phyloP scores from a whole-genome alignment of 176 grass and related monocot species.

The Neostapfia colusana region DNA sequence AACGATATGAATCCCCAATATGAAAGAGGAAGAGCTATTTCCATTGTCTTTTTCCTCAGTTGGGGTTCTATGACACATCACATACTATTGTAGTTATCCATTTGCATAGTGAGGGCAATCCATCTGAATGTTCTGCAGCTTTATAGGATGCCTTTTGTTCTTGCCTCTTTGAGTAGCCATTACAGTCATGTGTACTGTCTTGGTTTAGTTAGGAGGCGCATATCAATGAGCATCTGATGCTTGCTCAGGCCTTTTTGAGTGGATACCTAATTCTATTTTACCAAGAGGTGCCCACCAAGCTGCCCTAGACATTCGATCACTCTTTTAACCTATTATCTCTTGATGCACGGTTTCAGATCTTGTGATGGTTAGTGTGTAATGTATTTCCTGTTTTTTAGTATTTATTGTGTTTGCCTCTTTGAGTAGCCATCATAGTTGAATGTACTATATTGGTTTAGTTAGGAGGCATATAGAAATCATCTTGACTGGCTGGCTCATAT shows the following conservation, averaged over 20 bases:
- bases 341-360: neutral
- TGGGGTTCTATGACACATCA: conserved; percentile 18
- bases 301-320: conserved; percentile 1
- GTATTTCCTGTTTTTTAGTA: too few relatives aligned
- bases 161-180: conserved; percentile 41
- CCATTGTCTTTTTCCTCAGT: neutral
- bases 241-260: conserved; percentile 39
- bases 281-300: conserved; percentile 28
- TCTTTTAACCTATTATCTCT: neutral
- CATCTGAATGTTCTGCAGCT: neutral
- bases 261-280: neutral
- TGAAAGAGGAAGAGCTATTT: neutral
- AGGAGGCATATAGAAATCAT: conserved; percentile 27
- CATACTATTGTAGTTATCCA: neutral
- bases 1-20: conserved; percentile 16
- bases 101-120: neutral
- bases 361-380: neutral
- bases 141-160: neutral
- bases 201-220: conserved; percentile 64
- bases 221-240: conserved; percentile 26
- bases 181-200: conserved; percentile 37
- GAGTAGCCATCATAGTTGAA: conserved; percentile 44
- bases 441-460: conserved; percentile 49
- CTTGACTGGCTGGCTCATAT: neutral
- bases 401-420: conserved; percentile 26